phyloP scores from a whole-genome alignment of 139 green algal species.

The Tetraselmis striata region DNA sequence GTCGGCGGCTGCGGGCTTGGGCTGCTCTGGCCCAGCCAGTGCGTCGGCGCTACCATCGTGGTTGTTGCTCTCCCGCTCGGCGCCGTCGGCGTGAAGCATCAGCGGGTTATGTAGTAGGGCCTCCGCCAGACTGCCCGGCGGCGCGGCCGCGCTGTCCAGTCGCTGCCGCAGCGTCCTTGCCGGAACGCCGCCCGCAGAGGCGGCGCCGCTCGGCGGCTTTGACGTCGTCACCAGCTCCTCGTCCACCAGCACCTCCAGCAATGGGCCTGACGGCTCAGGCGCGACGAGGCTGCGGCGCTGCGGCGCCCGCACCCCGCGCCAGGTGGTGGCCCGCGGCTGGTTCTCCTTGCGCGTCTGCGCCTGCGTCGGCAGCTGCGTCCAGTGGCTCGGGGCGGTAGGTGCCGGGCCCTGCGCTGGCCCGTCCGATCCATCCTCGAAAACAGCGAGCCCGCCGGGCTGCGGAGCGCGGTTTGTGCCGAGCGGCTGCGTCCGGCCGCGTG shows the following conservation, averaged over 20 bases:
- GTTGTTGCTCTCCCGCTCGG: not conserved
- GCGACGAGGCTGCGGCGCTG: constrained; percentile 24
- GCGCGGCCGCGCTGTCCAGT: constrained; percentile 11
- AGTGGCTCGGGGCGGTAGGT: constrained; percentile 11
- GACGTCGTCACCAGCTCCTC: constrained; percentile 26
- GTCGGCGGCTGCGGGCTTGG: not conserved
- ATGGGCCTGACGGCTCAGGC: constrained; percentile 4
- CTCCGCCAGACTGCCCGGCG: constrained; percentile 17
- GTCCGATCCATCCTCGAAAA: not conserved
- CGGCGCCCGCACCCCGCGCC: constrained; percentile 31
- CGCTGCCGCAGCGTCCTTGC: constrained; percentile 32
- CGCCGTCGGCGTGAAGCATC: not conserved
- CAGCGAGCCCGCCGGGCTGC: not conserved
- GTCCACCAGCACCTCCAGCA: constrained; percentile 35
- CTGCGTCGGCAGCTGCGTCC: constrained; percentile 20
- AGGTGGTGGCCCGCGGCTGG: constrained; percentile 21
- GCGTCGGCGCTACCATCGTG: not conserved
- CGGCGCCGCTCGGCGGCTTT: too few species aligned
- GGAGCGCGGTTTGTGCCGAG: too few species aligned
- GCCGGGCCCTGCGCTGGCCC: not conserved
- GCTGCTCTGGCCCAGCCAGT: too few species aligned
- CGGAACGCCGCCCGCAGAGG: constrained; percentile 1
- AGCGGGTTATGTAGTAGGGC: constrained; percentile 33
- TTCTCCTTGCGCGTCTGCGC: constrained; percentile 48
- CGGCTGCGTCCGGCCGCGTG: too few species aligned